Base-by-base conservation (phyloP, 2,329 filamentous ascomycete species). In the Apiospora aurea region DNA sequence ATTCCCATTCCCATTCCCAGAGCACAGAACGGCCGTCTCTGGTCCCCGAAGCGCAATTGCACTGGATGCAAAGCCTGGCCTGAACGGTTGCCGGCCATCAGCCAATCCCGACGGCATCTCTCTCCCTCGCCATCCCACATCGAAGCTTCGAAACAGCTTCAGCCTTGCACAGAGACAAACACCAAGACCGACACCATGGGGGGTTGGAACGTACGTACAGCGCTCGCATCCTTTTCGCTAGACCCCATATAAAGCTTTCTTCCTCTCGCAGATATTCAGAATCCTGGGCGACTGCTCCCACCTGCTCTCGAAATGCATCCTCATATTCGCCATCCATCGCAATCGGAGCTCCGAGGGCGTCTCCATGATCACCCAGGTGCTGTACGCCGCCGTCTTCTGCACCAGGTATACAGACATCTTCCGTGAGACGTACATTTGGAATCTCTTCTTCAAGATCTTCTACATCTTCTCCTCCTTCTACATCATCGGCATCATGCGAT, bases 311-410 rank as follows among this genome's bases (percentile, higher is more conserved):
- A 98, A 97, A 88, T 90, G 92, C 81, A 96, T 98, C 80, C 88
- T 98, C 77, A 94, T 98, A 84, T 93, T 92, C 85, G 91, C 95
- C 71, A 97, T 98, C 78, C 94, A 97, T 83, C 89, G 90, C 76
- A 97, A 98, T 80, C 89, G 89, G 79, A 96, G 93, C 81, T 93
- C 95, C 67, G 95, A 97, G 87, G 94, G 95, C 73, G 93, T 98
- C 73, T 97, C 95, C 34, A 91, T 97, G 79, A 94, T 98, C 78
- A 97, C 93, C 1, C 96, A 98, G 83, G 88, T 91, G 71, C 90
- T 98, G 75, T 98, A 98, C 84, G 90, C 92, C 71, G 81, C 92
- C 74, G 95, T 98, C 72, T 98, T 98, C 84, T 86, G 91, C 78
- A 92, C 94, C 5, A 91, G 96, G 73, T 98, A 98, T 83, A 89